Evolutionary conservation across 2,329 filamentous ascomycete species (phyloP).

Genomic region (Tolypocladium endophyticum): DNA sequence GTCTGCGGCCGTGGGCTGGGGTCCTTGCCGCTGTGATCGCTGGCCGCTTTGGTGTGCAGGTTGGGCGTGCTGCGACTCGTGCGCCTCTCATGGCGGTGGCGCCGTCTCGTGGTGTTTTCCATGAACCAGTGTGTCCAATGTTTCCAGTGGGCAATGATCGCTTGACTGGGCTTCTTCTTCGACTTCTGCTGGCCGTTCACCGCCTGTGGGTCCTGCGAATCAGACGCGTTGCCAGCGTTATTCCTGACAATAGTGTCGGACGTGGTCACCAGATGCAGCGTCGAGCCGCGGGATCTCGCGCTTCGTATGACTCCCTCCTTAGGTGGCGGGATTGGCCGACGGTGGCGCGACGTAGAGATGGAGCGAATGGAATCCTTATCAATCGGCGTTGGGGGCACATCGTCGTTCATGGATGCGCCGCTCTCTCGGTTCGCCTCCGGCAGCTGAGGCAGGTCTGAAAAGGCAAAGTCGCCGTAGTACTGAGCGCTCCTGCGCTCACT

Average conservation of each 20-base stretch:
- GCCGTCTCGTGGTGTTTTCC: slow-evolving; percentile 45
- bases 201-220: slow-evolving; percentile 16
- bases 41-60: slow-evolving; percentile 38
- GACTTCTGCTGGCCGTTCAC: slow-evolving; percentile 31
- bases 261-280: slow-evolving; percentile 72
- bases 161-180: slow-evolving; percentile 46
- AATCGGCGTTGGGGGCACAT: slow-evolving; percentile 56
- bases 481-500: slow-evolving; percentile 65
- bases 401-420: slow-evolving; percentile 11
- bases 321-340: slow-evolving; percentile 69
- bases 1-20: slow-evolving; percentile 49
- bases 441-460: slow-evolving; percentile 68
- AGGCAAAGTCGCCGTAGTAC: slow-evolving; percentile 48
- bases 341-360: slow-evolving; percentile 64
- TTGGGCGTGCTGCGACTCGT: slow-evolving; percentile 51
- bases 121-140: slow-evolving; percentile 55
- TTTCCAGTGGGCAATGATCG: slow-evolving; percentile 51
- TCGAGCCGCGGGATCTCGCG: slow-evolving; percentile 69
- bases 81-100: slow-evolving; percentile 35
- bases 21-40: slow-evolving; percentile 36
- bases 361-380: slow-evolving; percentile 72
- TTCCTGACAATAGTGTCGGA: slow-evolving; percentile 34
- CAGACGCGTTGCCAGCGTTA: slow-evolving; percentile 10
- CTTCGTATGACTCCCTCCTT: slow-evolving; percentile 66
- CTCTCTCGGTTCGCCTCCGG: slow-evolving; percentile 44